These are phyloP conservation scores for Colletotrichum sp. DNA, from an alignment of 2,329 filamentous ascomycete species.

Conservation along the genomic window DNA sequence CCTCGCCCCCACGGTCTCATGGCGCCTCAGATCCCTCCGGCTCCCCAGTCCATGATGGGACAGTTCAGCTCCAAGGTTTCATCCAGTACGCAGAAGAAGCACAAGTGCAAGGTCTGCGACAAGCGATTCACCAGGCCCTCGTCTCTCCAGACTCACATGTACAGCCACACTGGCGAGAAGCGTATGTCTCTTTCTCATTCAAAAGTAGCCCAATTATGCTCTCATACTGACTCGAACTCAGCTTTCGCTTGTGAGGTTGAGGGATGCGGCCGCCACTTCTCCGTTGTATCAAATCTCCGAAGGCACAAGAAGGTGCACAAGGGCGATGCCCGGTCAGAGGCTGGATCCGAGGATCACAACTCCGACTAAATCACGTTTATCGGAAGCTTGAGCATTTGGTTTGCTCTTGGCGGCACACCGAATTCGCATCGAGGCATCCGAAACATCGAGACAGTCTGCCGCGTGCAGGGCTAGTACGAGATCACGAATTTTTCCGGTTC, in stretches of 20 bases:
- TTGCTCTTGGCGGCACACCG: not conserved
- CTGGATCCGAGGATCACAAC: slow-evolving; percentile 67
- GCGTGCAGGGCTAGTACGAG: slow-evolving; percentile 12
- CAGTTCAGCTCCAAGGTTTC: slow-evolving; percentile 98
- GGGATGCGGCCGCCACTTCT: slow-evolving; percentile 94
- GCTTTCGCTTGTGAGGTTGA: slow-evolving; percentile 95
- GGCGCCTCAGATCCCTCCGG: slow-evolving; percentile 72
- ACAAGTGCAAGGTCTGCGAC: slow-evolving; percentile 99
- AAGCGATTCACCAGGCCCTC: slow-evolving; percentile 96
- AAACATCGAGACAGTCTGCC: not conserved
- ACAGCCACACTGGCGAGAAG: slow-evolving; percentile 97
- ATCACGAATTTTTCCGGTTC: slow-evolving; percentile 20
- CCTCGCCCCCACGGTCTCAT: slow-evolving; percentile 74
- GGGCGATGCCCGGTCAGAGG: slow-evolving; percentile 69
- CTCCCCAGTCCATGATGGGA: slow-evolving; percentile 97
- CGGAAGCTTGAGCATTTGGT: not conserved
- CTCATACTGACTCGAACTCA: slow-evolving; percentile 38
- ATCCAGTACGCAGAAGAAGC: slow-evolving; percentile 97
- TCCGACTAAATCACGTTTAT: slow-evolving; percentile 51
- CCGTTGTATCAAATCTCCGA: slow-evolving; percentile 93
- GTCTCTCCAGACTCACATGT: slow-evolving; percentile 96
- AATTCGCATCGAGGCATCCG: not conserved
- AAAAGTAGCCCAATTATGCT: not conserved
- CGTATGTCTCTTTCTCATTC: slow-evolving; percentile 67
- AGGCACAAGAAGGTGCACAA: slow-evolving; percentile 97